These are phyloP conservation scores for Neckera pumila DNA, from an alignment of 225 moss, liverwort and hornwort species.

Conservation along the genomic window DNA sequence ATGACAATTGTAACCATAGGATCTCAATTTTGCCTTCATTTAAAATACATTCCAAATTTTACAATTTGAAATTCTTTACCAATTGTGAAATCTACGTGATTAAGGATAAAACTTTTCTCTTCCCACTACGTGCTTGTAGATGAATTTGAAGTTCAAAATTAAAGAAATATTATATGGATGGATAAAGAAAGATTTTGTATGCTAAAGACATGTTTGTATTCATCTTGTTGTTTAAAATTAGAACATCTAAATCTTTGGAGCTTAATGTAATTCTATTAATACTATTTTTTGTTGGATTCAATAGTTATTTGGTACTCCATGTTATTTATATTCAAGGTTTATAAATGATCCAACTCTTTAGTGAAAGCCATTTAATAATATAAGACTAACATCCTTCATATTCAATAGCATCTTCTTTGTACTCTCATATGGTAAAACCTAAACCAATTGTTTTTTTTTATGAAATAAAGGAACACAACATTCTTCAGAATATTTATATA, in stretches of 20 bases:
- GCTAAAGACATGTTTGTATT: rapidly evolving
- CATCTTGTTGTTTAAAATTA: not conserved
- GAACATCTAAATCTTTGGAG: rapidly evolving
- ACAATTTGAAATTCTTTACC: not conserved
- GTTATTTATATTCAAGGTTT: not conserved
- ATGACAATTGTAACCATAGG: not conserved
- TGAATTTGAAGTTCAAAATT: not conserved
- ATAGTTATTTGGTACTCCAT: not conserved
- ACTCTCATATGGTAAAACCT: too few species aligned
- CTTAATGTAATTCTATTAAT: too few species aligned
- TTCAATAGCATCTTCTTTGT: not conserved
- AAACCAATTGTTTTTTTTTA: too few species aligned
- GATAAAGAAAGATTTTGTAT: not conserved
- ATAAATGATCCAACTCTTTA: not conserved
- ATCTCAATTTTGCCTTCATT: not conserved
- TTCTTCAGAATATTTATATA: too few species aligned
- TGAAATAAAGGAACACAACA: too few species aligned
- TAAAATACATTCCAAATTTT: not conserved
- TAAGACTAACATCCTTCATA: not conserved
- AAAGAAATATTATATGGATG: not conserved
- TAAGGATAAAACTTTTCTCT: not conserved
- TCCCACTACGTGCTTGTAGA: rapidly evolving
- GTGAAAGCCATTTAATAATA: not conserved
- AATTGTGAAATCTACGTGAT: not conserved
- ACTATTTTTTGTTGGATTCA: rapidly evolving